phyloP scores from a whole-genome alignment of 2,329 filamentous ascomycete species.

The Xylariaceae sp. region DNA sequence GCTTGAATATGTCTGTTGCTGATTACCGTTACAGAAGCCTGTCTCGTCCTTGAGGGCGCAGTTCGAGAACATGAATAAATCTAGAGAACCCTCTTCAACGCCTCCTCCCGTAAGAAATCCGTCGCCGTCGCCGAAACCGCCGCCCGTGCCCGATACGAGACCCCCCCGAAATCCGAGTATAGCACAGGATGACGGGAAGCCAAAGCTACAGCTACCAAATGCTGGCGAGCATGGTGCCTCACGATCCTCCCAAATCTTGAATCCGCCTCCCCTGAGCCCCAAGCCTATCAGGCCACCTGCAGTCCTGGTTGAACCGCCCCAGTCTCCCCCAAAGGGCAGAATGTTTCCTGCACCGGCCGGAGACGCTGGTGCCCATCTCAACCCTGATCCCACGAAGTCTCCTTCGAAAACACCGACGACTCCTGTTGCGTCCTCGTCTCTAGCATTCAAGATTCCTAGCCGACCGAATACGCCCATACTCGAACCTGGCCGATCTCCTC shows the following conservation, averaged over 20 bases:
- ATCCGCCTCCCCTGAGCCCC: constrained; percentile 40
- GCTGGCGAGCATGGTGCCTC: constrained; percentile 16
- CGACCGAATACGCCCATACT: constrained; percentile 50
- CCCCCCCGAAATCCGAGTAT: constrained; percentile 23
- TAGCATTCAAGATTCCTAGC: constrained; percentile 50
- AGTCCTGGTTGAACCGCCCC: constrained; percentile 65
- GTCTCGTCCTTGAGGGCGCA: constrained; percentile 77
- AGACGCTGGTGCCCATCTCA: constrained; percentile 41
- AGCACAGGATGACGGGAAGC: constrained; percentile 16
- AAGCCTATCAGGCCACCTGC: constrained; percentile 52
- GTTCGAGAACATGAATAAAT: constrained; percentile 71
- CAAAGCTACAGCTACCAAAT: constrained; percentile 22
- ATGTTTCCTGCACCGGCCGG: constrained; percentile 29
- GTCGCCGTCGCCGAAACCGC: constrained; percentile 29
- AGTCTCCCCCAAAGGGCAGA: constrained; percentile 58
- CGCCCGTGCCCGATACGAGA: constrained; percentile 28
- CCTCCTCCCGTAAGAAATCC: constrained; percentile 26
- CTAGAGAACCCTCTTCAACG: constrained; percentile 32
- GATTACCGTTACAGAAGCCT: constrained; percentile 54
- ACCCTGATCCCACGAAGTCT: constrained; percentile 40
- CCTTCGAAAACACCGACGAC: constrained; percentile 30
- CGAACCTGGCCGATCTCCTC: constrained; percentile 45
- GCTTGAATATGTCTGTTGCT: constrained; percentile 15
- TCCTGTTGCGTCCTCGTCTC: constrained; percentile 35
- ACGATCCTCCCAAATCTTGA: constrained; percentile 42